phyloP scores from a whole-genome alignment of 23 red algal species.

The Cyanidiococcus yangmingshanensis region DNA sequence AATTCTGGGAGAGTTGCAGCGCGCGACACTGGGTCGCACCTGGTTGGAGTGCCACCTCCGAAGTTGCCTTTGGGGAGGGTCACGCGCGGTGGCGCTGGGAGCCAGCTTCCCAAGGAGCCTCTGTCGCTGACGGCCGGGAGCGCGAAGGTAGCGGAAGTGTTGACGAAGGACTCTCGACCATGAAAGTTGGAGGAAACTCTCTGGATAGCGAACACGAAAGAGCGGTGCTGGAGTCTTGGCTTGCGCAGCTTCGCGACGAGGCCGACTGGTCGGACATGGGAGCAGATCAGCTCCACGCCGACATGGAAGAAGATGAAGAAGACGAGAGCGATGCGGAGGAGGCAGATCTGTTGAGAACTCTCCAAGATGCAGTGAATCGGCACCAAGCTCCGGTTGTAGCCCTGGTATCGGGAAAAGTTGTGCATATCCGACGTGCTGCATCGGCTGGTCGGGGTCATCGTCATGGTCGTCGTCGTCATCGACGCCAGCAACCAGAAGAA shows the following conservation, averaged over 20 bases:
- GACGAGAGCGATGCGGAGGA: not conserved
- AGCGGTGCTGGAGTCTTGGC: not conserved
- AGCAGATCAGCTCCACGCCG: not conserved
- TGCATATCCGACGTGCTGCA: not conserved
- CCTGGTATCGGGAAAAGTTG: not conserved
- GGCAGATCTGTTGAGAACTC: not conserved
- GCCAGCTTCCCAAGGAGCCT: not conserved
- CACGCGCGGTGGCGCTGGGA: not conserved
- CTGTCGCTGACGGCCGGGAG: not conserved
- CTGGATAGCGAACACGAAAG: not conserved
- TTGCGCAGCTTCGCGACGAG: not conserved
- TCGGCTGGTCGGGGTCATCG: not conserved
- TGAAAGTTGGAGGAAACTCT: not conserved
- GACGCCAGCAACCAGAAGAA: too few relatives aligned
- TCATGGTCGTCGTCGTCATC: too few relatives aligned
- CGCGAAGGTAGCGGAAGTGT: not conserved
- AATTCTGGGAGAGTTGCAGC: not conserved
- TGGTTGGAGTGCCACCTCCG: not conserved
- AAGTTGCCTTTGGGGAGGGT: not conserved
- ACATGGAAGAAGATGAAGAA: not conserved
- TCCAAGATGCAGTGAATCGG: not conserved
- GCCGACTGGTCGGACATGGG: not conserved
- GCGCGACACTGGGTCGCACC: not conserved
- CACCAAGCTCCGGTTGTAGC: not conserved
- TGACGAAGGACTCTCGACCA: not conserved